These are phyloP conservation scores for Bifiguratus adelaidae DNA, from an alignment of 192 early-diverging fungal genomes.

Conservation along the genomic window DNA sequence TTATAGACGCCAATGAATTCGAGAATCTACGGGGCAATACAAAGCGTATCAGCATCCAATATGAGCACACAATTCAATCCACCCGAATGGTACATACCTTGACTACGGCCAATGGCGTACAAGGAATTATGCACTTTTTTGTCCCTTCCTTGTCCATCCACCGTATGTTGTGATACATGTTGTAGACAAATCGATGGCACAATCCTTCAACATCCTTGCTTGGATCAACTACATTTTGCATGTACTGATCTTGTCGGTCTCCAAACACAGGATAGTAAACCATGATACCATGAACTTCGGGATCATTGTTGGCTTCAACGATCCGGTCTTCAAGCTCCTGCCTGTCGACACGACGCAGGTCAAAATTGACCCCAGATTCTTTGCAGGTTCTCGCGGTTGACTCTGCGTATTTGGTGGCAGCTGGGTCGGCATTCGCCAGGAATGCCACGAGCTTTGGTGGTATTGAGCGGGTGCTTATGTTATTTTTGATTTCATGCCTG, in stretches of 20 bases:
- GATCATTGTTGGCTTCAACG: slow-evolving; percentile 82
- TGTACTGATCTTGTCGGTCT: slow-evolving; percentile 84
- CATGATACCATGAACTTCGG: slow-evolving; percentile 85
- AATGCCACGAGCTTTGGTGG: slow-evolving; percentile 82
- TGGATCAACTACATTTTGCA: slow-evolving; percentile 83
- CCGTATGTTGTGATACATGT: slow-evolving; percentile 94
- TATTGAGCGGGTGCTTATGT: slow-evolving; percentile 50
- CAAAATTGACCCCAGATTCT: slow-evolving; percentile 85
- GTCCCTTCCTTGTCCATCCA: slow-evolving; percentile 72
- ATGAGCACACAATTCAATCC: not conserved
- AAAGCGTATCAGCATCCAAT: not conserved
- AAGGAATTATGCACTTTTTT: slow-evolving; percentile 95
- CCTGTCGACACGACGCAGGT: slow-evolving; percentile 72
- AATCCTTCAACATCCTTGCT: slow-evolving; percentile 96
- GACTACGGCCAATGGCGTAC: slow-evolving; percentile 95
- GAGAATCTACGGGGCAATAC: slow-evolving; percentile 42
- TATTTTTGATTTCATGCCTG: slow-evolving; percentile 46
- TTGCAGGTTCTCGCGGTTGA: slow-evolving; percentile 91
- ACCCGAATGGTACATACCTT: slow-evolving; percentile 47
- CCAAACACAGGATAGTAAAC: slow-evolving; percentile 99
- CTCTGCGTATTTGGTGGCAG: slow-evolving; percentile 87
- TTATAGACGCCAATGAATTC: slow-evolving; percentile 96
- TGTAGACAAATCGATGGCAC: slow-evolving; percentile 88
- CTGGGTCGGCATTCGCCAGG: slow-evolving; percentile 91
- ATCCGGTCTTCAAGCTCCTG: slow-evolving; percentile 80